phyloP scores from a whole-genome alignment of 352 stramenopile species.

The Phytophthora lateralis region DNA sequence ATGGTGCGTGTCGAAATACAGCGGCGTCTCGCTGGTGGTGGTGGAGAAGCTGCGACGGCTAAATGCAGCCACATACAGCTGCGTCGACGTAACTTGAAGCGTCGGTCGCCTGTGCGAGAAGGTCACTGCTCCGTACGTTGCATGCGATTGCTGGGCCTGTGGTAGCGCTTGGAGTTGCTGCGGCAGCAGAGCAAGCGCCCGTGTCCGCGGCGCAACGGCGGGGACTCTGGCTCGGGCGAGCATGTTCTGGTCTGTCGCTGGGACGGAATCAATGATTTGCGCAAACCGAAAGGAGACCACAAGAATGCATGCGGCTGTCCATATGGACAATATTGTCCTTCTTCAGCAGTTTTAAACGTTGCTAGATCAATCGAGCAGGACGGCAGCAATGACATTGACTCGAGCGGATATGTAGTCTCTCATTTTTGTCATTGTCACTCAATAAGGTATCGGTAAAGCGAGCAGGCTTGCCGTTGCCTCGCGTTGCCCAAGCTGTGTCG shows the following conservation, averaged over 20 bases:
- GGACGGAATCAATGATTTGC: constrained; percentile 12
- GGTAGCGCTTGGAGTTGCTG: constrained; percentile 10
- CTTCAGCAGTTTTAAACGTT: background rate
- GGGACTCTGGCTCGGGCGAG: constrained; percentile 10
- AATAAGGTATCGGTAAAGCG: constrained; percentile 34
- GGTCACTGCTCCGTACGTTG: background rate
- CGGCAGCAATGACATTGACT: constrained; percentile 4
- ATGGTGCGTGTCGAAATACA: constrained; percentile 61
- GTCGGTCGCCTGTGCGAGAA: constrained; percentile 1
- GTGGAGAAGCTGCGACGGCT: constrained; percentile 28
- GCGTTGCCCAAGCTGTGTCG: constrained; percentile 13
- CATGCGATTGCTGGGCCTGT: background rate
- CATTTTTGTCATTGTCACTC: constrained; percentile 42
- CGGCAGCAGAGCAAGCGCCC: constrained; percentile 9
- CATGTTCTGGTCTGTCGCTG: constrained; percentile 20
- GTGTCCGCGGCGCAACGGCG: constrained; percentile 4
- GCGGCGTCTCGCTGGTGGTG: constrained; percentile 19
- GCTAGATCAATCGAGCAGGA: background rate
- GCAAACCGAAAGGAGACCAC: constrained; percentile 21
- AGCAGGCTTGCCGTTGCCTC: constrained; percentile 7
- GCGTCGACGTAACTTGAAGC: constrained; percentile 18
- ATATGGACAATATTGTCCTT: constrained; percentile 11
- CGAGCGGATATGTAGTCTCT: constrained; percentile 21
- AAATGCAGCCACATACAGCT: constrained; percentile 1
- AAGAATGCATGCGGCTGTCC: constrained; percentile 13